These are phyloP conservation scores for Copromyces sp. DNA, from an alignment of 495 filamentous ascomycete genomes.

Conservation along the genomic window DNA sequence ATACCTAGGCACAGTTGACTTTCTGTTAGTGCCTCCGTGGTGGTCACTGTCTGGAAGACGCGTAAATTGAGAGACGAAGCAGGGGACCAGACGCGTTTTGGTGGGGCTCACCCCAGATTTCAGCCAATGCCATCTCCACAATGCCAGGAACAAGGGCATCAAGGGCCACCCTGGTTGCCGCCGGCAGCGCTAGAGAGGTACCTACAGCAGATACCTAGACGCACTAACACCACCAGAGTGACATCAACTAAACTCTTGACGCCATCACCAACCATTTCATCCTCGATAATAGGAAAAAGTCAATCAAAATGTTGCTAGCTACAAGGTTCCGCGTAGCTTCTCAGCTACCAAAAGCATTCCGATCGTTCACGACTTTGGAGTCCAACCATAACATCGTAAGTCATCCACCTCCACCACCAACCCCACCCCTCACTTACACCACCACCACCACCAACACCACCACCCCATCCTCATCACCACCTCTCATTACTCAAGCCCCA, in stretches of 20 bases:
- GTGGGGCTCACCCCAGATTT: conserved; percentile 12
- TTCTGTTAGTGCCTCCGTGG: not conserved
- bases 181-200: conserved; percentile 1
- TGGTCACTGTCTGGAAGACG: conserved; percentile 2
- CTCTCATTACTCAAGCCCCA: not conserved
- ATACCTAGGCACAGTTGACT: not conserved
- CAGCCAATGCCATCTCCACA: not conserved
- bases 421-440: not conserved
- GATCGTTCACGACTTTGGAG: conserved; percentile 26
- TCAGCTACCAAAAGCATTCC: not conserved
- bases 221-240: not conserved
- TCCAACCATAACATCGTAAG: conserved; percentile 40
- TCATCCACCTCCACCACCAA: conserved; percentile 4
- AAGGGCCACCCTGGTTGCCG: conserved; percentile 2
- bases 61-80: conserved; percentile 20
- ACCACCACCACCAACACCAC: not conserved
- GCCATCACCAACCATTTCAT: not conserved
- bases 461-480: conserved; percentile 7
- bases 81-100: conserved; percentile 19
- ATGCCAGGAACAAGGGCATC: conserved; percentile 3
- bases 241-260: not conserved
- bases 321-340: conserved; percentile 4
- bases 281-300: not conserved
- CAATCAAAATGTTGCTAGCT: conserved; percentile 11
- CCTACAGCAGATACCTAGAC: not conserved